Conservation (phyloP, 2,329 filamentous ascomycete species). For the Didymella sp. region DNA sequence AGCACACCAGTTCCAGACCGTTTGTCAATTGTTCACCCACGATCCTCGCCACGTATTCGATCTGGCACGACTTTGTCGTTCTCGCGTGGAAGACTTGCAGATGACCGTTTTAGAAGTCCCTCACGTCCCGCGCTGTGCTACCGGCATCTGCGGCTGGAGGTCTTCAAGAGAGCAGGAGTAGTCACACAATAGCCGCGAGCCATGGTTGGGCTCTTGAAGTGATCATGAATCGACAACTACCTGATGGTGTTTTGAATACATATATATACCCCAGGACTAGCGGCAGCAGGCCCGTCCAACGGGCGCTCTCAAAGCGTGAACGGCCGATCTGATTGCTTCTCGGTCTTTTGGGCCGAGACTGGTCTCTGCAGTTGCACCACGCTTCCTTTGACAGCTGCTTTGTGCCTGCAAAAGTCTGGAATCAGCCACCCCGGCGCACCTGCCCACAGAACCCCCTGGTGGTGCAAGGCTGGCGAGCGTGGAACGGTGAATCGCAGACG, state of each 20-base stretch:
- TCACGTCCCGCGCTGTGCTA: not conserved
- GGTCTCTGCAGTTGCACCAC: not conserved
- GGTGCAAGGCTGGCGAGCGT: constrained; percentile 4
- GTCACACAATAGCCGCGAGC: not conserved
- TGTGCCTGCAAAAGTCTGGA: constrained; percentile 9
- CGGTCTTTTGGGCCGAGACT: constrained; percentile 10
- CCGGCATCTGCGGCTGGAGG: constrained; percentile 4
- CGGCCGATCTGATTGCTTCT: not conserved
- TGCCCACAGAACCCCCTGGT: not conserved
- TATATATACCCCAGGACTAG: not conserved
- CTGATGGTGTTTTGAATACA: not conserved
- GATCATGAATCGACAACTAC: not conserved
- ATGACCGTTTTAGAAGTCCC: not conserved
- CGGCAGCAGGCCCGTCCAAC: not conserved
- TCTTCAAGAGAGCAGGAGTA: not conserved
- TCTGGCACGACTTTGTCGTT: constrained; percentile 1
- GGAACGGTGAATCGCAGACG: constrained; percentile 1
- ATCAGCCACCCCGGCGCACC: constrained; percentile 8
- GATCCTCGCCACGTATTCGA: constrained; percentile 17
- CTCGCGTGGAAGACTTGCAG: constrained; percentile 1
- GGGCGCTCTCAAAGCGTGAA: not conserved
- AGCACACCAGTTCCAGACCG: constrained; percentile 7
- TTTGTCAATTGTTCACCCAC: constrained; percentile 1
- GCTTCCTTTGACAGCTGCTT: constrained; percentile 10
- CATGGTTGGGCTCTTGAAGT: not conserved